phyloP scores from a whole-genome alignment of 1,139 yeast genomes.

The Hyphopichia wangnamkhiaoensis region DNA sequence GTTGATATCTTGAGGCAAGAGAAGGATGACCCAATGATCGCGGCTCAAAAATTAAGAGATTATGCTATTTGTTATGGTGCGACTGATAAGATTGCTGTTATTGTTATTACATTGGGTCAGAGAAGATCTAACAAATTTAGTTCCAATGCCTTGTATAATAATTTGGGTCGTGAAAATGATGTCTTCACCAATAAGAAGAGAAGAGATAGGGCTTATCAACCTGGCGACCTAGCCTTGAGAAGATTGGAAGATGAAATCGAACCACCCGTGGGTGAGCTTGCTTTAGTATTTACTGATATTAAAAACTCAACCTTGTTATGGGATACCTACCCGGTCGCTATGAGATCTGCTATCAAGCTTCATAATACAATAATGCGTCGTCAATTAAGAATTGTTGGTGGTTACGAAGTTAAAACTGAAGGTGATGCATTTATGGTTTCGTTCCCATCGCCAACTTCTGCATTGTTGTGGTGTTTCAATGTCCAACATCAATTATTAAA shows the following conservation, averaged over 20 bases:
- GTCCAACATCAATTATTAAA: slow-evolving; percentile 80
- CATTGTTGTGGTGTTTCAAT: slow-evolving; percentile 90
- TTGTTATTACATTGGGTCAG: slow-evolving; percentile 69
- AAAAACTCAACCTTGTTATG: slow-evolving; percentile 90
- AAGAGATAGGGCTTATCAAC: slow-evolving; percentile 49
- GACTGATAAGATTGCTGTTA: slow-evolving; percentile 76
- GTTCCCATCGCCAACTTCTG: slow-evolving; percentile 89
- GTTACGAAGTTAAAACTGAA: slow-evolving; percentile 97
- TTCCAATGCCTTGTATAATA: slow-evolving; percentile 34
- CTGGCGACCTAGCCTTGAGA: slow-evolving; percentile 80
- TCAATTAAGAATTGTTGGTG: slow-evolving; percentile 88
- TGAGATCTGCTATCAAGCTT: slow-evolving; percentile 94
- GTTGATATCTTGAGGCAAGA: slow-evolving; percentile 88
- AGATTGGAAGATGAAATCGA: slow-evolving; percentile 88
- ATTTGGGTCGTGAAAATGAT: slow-evolving; percentile 45
- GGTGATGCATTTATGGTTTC: slow-evolving; percentile 99
- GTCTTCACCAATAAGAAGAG: slow-evolving; percentile 50
- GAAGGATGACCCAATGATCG: slow-evolving; percentile 80
- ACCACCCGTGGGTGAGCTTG: slow-evolving; percentile 93
- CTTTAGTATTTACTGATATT: slow-evolving; percentile 96
- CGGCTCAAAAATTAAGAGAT: slow-evolving; percentile 92
- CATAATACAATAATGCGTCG: slow-evolving; percentile 96
- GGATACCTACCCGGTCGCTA: slow-evolving; percentile 91
- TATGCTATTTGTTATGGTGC: slow-evolving; percentile 94
- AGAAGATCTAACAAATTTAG: slow-evolving; percentile 32